phyloP scores from a whole-genome alignment of 352 stramenopile species.

The Labyrinthula sp. region DNA sequence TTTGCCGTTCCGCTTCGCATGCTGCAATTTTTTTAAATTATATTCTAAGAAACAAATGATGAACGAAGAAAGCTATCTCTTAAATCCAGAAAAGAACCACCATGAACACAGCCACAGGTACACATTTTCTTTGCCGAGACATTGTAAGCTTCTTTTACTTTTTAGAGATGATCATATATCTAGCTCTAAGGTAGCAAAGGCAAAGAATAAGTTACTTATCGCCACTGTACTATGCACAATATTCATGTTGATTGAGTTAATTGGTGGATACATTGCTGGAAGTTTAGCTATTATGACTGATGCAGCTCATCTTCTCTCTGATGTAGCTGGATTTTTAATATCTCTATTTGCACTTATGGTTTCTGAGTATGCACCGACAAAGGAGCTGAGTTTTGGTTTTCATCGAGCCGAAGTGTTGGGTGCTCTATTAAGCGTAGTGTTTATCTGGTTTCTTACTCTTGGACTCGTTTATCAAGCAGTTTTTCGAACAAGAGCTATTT shows the following conservation, averaged over 20 bases:
- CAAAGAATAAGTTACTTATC: conserved; percentile 27
- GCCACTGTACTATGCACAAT: conserved; percentile 47
- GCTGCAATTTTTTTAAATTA: too few relatives aligned
- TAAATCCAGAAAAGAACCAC: too few relatives aligned
- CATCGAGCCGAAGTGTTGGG: conserved; percentile 77
- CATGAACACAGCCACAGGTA: too few relatives aligned
- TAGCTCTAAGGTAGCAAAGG: too few relatives aligned
- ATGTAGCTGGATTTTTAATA: conserved; percentile 46
- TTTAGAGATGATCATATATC: too few relatives aligned
- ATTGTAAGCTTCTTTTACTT: too few relatives aligned
- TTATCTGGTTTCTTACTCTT: conserved; percentile 74
- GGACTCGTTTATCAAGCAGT: conserved; percentile 76
- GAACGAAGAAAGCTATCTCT: too few relatives aligned
- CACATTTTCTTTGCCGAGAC: too few relatives aligned
- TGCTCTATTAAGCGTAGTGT: conserved; percentile 67
- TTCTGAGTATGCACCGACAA: conserved; percentile 37
- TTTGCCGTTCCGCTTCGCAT: too few relatives aligned
- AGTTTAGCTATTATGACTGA: conserved; percentile 79
- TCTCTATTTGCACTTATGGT: conserved; percentile 42
- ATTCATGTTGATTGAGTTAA: conserved; percentile 80
- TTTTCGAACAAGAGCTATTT: conserved; percentile 41
- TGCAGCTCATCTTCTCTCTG: conserved; percentile 52
- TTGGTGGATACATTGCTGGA: conserved; percentile 69
- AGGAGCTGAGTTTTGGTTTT: conserved; percentile 56
- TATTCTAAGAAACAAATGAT: too few relatives aligned